Percentiles rank a stretch among this genome's conserved stretches.
Evolutionary conservation across 2,329 filamentous ascomycete genomes (phyloP).

Genomic region (Geosmithia putterillii): DNA sequence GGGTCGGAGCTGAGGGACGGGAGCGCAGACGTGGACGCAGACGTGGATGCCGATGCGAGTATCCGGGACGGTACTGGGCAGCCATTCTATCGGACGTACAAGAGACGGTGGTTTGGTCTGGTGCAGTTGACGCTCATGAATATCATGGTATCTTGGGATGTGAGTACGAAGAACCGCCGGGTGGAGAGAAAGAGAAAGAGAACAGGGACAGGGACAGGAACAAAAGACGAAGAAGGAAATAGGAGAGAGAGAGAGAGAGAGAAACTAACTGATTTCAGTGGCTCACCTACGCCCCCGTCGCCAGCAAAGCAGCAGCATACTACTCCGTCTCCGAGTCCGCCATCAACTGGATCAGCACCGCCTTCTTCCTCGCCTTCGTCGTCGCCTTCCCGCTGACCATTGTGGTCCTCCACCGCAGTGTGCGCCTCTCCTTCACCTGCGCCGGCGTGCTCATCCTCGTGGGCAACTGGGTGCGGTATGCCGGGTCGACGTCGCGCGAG

Average conservation of each 20-base stretch:
- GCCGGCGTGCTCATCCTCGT: slow-evolving; percentile 62
- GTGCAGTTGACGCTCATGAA: slow-evolving; percentile 77
- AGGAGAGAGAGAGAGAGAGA: background rate
- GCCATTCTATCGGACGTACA: slow-evolving; percentile 47
- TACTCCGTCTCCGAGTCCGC: slow-evolving; percentile 62
- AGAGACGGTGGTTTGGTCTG: slow-evolving; percentile 80
- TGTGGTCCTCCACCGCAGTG: slow-evolving; percentile 67
- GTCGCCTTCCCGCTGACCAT: slow-evolving; percentile 60
- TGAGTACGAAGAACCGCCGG: no score
- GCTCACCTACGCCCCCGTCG: slow-evolving; percentile 84
- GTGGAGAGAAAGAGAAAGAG: no score
- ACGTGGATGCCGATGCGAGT: background rate
- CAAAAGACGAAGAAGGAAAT: no score
- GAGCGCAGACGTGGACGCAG: background rate
- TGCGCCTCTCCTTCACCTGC: slow-evolving; percentile 63
- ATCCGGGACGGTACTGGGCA: background rate
- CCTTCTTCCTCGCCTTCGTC: slow-evolving; percentile 76
- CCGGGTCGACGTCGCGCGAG: slow-evolving; percentile 38
- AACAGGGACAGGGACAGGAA: no score
- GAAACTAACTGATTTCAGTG: slow-evolving; percentile 44
- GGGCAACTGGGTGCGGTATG: slow-evolving; percentile 89
- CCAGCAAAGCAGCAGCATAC: slow-evolving; percentile 59
- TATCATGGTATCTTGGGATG: slow-evolving; percentile 89
- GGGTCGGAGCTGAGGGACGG: background rate
- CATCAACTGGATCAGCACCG: slow-evolving; percentile 89